Base-by-base conservation (phyloP, 495 filamentous ascomycete species). In the Astrocystis sublimbata region DNA sequence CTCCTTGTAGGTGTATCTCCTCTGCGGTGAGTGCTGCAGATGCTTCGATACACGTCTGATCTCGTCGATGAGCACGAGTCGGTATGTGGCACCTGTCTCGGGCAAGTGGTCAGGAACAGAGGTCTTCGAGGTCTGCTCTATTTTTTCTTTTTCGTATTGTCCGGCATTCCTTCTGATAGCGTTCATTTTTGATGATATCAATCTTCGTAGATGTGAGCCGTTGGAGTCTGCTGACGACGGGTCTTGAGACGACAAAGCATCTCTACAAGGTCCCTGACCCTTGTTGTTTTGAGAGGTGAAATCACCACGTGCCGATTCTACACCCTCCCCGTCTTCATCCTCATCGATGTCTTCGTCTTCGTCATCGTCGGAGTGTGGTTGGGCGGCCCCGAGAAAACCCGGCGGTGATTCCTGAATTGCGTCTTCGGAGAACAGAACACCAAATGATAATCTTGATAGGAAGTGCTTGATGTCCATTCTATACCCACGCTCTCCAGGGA, bases 1-100 rank as follows among this genome's bases (percentile, higher is more conserved):
- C 70, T 96, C 91, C 8, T 86, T 75, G 69, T 90, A 96, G 13
- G 83, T 81, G 72, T 93, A 96, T 69, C 87, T 83, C 50, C 86
- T 84, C 0, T 85, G 81, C 7, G 87, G 85, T 17, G 74, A 76
- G 40, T 76, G 78, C 19, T 82, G 76, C 19, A 91, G 64, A 69
- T 92, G 86, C 21, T 82, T 76, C 60, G 86, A 87, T 24, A 96
- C 80, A 31, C 83, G 84, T 19, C 81, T 75, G 35, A 92, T 83
- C 68, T 93, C 91, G 31, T 81, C 79, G 55, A 89, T 84, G 0
- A 96, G 75, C 1, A 85, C 69, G 60, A 85, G 84, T 62, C 88
- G 87, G 64, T 91, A 90, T 63, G 86, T 84, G 41, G 85, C 79
- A 51, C 55, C 59, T 33, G 73, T 68, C 12, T 68, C 52, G 15